phyloP scores from a whole-genome alignment of 2,329 filamentous ascomycete species.

The Drechmeria coniospora region DNA sequence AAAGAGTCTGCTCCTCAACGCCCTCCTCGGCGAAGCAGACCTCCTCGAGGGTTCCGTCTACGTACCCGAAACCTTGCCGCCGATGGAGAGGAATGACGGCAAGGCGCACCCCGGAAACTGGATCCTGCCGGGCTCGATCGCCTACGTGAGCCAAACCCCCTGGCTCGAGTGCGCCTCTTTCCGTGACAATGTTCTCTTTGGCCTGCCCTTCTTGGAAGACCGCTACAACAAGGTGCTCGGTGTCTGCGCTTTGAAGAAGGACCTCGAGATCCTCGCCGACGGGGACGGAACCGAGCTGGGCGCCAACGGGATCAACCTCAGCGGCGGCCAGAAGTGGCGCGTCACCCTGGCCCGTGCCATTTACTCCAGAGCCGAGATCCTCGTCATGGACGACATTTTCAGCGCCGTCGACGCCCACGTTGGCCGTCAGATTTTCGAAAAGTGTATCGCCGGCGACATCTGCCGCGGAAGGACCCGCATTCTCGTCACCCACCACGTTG shows the following conservation, averaged over 20 bases:
- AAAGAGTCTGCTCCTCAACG: slow-evolving; percentile 59
- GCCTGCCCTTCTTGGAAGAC: slow-evolving; percentile 50
- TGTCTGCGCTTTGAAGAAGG: slow-evolving; percentile 60
- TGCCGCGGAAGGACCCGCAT: slow-evolving; percentile 57
- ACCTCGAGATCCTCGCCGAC: slow-evolving; percentile 60
- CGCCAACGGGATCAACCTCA: slow-evolving; percentile 71
- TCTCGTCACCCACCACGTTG: slow-evolving; percentile 67
- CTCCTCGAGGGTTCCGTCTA: slow-evolving; percentile 46
- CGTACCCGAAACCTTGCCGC: slow-evolving; percentile 32
- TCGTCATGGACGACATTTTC: slow-evolving; percentile 74
- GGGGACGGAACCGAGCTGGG: slow-evolving; percentile 72
- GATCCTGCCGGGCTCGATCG: slow-evolving; percentile 54
- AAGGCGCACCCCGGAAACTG: slow-evolving; percentile 50
- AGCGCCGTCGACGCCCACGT: slow-evolving; percentile 71
- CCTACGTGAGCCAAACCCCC: slow-evolving; percentile 65
- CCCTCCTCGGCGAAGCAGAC: slow-evolving; percentile 63
- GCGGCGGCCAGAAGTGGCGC: slow-evolving; percentile 72
- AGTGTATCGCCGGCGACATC: slow-evolving; percentile 57
- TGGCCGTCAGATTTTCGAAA: slow-evolving; percentile 62
- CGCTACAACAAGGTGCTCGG: slow-evolving; percentile 56
- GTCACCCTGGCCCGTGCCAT: slow-evolving; percentile 66
- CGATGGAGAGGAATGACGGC: slow-evolving; percentile 41
- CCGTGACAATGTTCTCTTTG: slow-evolving; percentile 65
- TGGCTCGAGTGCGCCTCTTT: slow-evolving; percentile 78
- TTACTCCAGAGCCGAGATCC: slow-evolving; percentile 61